phyloP scores from a whole-genome alignment of 257 asterid genomes.

The Oldenlandia corymbosa region DNA sequence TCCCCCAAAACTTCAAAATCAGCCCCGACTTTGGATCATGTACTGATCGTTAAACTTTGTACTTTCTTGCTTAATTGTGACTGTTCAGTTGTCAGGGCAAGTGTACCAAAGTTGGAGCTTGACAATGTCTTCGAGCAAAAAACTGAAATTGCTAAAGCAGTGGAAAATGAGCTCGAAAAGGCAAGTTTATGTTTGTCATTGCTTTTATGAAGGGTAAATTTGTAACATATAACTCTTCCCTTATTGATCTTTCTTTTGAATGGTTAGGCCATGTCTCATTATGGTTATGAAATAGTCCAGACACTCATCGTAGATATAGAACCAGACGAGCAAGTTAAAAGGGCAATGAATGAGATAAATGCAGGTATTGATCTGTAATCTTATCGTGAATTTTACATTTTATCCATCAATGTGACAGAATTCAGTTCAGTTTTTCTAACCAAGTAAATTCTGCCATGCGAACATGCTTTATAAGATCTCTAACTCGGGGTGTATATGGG shows the following conservation, averaged over 20 bases:
- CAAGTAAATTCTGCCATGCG: background rate
- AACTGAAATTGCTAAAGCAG: slow-evolving; percentile 22
- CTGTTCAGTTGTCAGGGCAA: slow-evolving; percentile 23
- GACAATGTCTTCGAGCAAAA: slow-evolving; percentile 25
- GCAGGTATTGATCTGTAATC: slow-evolving; percentile 13
- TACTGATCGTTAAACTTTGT: background rate
- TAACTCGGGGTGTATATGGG: too few relatives aligned
- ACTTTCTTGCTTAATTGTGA: background rate
- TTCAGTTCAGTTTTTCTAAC: background rate
- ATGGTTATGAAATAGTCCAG: slow-evolving; percentile 31
- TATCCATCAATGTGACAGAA: background rate
- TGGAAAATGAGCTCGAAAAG: slow-evolving; percentile 20
- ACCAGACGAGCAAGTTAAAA: slow-evolving; percentile 25
- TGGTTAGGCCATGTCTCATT: slow-evolving; percentile 26
- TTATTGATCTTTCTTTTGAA: slow-evolving; percentile 1
- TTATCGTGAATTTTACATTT: background rate
- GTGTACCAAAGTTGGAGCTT: slow-evolving; percentile 22
- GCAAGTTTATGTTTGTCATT: background rate
- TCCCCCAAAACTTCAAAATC: background rate
- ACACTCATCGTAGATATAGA: slow-evolving; percentile 30
- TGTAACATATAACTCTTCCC: background rate
- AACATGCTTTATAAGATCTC: too few relatives aligned
- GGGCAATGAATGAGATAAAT: slow-evolving; percentile 32
- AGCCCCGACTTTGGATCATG: background rate
- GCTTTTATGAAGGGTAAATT: background rate